Evolutionary conservation across 306 rosid genomes (phyloP).

Genomic region (Lupinus albus): DNA sequence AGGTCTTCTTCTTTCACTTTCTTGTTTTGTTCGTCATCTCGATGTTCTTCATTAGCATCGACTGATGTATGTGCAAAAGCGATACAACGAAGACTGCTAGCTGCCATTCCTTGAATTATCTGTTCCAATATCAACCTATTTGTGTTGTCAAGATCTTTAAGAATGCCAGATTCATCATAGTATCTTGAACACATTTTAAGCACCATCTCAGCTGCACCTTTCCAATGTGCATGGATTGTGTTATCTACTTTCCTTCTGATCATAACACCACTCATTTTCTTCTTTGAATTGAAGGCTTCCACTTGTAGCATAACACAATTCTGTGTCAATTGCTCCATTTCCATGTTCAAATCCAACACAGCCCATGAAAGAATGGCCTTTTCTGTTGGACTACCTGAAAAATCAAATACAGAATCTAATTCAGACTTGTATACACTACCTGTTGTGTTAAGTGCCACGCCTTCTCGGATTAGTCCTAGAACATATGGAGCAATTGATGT

Average conservation of each 20-base stretch:
- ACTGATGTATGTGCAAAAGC: conserved; percentile 36
- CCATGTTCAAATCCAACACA: conserved; percentile 37
- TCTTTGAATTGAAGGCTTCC: conserved; percentile 48
- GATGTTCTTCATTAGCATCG: not conserved
- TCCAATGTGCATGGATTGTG: conserved; percentile 38
- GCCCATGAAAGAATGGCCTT: conserved; percentile 46
- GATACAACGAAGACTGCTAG: conserved; percentile 44
- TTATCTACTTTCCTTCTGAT: conserved; percentile 36
- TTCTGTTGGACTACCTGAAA: conserved; percentile 47
- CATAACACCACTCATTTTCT: conserved; percentile 42
- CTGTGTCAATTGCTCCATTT: conserved; percentile 34
- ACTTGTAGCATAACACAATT: conserved; percentile 37
- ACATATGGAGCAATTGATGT: conserved; percentile 35
- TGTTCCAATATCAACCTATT: conserved; percentile 16
- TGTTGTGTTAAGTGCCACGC: conserved; percentile 45
- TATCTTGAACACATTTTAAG: conserved; percentile 41
- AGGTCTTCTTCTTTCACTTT: conserved; percentile 32
- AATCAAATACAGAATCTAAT: conserved; percentile 29
- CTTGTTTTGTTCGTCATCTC: not conserved
- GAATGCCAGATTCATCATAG: conserved; percentile 35
- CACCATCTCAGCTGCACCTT: conserved; percentile 51
- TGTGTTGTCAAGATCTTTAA: conserved; percentile 35
- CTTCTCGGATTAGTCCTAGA: conserved; percentile 40
- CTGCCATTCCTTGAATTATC: conserved; percentile 44
- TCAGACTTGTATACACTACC: conserved; percentile 36